phyloP scores from a whole-genome alignment of 225 moss, liverwort and hornwort genomes.

The Thuidium tamariscinum region DNA sequence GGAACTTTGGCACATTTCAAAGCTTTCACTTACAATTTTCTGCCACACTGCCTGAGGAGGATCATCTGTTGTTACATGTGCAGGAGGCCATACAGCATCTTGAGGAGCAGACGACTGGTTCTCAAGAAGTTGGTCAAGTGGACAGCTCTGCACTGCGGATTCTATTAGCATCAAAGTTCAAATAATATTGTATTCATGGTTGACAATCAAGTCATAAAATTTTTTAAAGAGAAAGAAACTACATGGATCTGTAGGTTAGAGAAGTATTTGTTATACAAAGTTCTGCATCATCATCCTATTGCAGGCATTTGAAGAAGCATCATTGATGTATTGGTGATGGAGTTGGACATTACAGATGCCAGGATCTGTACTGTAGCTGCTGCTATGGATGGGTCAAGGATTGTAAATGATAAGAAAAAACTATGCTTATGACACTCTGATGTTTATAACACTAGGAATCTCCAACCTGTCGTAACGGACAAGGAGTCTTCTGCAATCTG shows the following conservation, averaged over 20 bases:
- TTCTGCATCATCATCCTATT: not conserved
- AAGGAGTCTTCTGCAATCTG: not conserved
- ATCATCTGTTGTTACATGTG: not conserved
- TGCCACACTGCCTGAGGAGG: constrained; percentile 46
- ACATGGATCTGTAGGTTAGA: not conserved
- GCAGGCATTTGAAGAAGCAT: not conserved
- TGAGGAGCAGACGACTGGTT: constrained; percentile 6
- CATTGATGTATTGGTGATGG: not conserved
- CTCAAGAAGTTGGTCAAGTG: constrained; percentile 1
- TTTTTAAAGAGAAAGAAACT: not conserved
- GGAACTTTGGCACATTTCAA: not conserved
- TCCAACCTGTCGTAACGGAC: constrained; percentile 18
- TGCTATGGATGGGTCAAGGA: not conserved
- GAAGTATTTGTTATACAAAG: not conserved
- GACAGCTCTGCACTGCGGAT: not conserved
- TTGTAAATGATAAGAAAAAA: not conserved
- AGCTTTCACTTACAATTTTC: constrained; percentile 30
- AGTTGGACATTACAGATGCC: not conserved
- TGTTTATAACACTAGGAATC: not conserved
- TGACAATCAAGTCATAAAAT: not conserved
- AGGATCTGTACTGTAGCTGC: not conserved
- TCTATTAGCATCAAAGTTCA: not conserved
- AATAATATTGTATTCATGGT: not conserved
- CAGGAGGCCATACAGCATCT: not conserved
- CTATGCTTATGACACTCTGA: not conserved